Conservation (phyloP, 2,329 filamentous ascomycete genomes). For the Penicillium palitans region DNA sequence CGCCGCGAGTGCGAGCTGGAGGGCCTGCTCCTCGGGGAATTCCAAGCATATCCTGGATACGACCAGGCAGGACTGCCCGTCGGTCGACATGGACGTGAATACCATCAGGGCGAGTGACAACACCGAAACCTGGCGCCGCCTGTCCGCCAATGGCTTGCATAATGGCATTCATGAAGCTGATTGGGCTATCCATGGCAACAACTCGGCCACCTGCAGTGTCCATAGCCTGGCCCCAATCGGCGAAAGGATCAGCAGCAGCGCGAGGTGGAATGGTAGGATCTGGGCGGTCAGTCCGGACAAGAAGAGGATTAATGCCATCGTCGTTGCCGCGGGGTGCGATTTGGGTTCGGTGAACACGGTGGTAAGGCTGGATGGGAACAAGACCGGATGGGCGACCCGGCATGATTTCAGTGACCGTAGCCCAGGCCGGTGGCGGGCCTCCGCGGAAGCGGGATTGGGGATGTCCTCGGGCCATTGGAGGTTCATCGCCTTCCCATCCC, state of each 20-base stretch:
- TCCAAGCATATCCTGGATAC: slow-evolving; percentile 53
- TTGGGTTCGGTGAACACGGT: slow-evolving; percentile 45
- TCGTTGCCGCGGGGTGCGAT: slow-evolving; percentile 61
- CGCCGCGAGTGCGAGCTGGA: slow-evolving; percentile 36
- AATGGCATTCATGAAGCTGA: slow-evolving; percentile 59
- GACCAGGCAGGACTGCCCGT: slow-evolving; percentile 50
- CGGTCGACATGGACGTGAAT: slow-evolving; percentile 59
- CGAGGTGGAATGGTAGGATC: slow-evolving; percentile 39
- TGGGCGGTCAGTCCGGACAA: slow-evolving; percentile 61
- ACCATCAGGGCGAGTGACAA: slow-evolving; percentile 49
- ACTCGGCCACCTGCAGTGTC: slow-evolving; percentile 49
- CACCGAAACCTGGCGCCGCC: slow-evolving; percentile 44
- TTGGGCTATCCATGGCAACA: slow-evolving; percentile 51
- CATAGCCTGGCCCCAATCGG: slow-evolving; percentile 56
- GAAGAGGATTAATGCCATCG: slow-evolving; percentile 82
- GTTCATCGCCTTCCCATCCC: slow-evolving; percentile 58
- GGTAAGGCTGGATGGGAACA: slow-evolving; percentile 44
- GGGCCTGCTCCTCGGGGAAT: slow-evolving; percentile 32
- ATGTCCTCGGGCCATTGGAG: slow-evolving; percentile 40
- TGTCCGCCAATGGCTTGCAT: slow-evolving; percentile 55
- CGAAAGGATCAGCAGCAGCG: slow-evolving; percentile 44
- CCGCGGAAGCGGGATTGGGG: slow-evolving; percentile 58
- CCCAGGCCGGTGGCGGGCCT: slow-evolving; percentile 60
- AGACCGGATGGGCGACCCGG: slow-evolving; percentile 51
- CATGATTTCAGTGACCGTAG: slow-evolving; percentile 60